Base-by-base conservation (phyloP, 768 basidiomycete genomes). In the Lyophyllum decastes region DNA sequence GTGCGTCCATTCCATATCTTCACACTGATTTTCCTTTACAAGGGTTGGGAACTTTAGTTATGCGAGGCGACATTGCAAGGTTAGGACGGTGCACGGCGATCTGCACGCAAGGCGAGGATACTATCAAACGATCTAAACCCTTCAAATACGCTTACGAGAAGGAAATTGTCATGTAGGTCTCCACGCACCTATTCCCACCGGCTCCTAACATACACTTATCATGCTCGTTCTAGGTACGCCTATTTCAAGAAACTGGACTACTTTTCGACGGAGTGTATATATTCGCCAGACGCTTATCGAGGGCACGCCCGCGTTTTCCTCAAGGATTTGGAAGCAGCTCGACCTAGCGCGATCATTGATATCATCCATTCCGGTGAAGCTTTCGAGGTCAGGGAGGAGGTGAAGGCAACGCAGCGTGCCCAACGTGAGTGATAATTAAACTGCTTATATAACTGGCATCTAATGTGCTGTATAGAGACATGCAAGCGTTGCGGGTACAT, bases 91-190 rank as follows among this genome's bases (percentile, higher is more conserved):
- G 97, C 73, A 98, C 96, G 0, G 79, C 87, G 38, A 95, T 99
- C 59, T 96, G 94, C 57, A 99, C 97, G 0, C 88, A 94, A 70
- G 94, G 94, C 40, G 96, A 97, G 70, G 94, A 97, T 66, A 95
- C 94, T 1, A 98, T 98, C 70, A 93, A 88, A 71, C 84, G 97
- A 55, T 95, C 92, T 49, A 99, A 99, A 74, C 97, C 97, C n/a
- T 98, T 99, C 82, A 98, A 98, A 70, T 99, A 98, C 68, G 90
- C 94, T 0, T 98, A 98, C 66, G 97, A 99, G 77, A 99, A 99
- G 75, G 97, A 99, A 76, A 98, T 99, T 30, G 97, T 99, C 61
- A 98, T 99, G 97, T 94, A 63, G 61, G 84, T 73, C 38, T n/a
- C 16, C 35, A 38, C 6, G 35, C 35, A 12, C 12, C n/a, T 0